Base-by-base conservation (phyloP, 2,329 filamentous ascomycete genomes). In the Pseudopithomyces maydicus region DNA sequence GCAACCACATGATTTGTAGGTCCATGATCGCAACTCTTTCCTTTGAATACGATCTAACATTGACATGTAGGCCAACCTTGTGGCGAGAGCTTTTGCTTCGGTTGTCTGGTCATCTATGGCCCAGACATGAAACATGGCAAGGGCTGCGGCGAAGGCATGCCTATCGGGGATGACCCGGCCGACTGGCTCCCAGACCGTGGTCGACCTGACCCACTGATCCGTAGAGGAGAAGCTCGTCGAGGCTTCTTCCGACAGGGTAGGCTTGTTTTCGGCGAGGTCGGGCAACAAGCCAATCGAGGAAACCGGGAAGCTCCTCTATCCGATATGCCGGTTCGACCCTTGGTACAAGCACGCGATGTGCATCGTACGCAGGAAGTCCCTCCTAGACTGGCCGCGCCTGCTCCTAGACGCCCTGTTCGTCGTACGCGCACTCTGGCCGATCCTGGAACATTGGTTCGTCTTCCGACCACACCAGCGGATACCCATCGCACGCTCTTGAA, bases 1-100 rank as follows among this genome's bases (percentile, higher is more conserved):
- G 68, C 47, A 61, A 68, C 20, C 66, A 70, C 26, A 69, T 71
- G 57, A 55, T 35, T 0, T 72, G 70, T 68, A 62, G 56, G 63
- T 62, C 20, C 0, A 23, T 17, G 6, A 29, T 15, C 23, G 3
- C 10, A 11, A 22, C 10, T 17, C n/a, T 36, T 17, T 6, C 10
- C 33, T 14, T n/a, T 0, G 11, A 11, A 12, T 4, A 17, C 20
- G 12, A 12, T 35, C 45, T 48, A 22, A 48, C 19, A 20, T 2
- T 35, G 14, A 3, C 29, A 14, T 20, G 15, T 32, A 59, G 57
- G 57, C 26, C 17, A 29, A 14, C 17, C 45, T n/a, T 58, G 56
- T 43, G 35, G 39, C 4, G 14, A 19, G 3, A 33, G 55, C 44
- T 58, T 58, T 29, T 58, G 56, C 48, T 58, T 43, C 23, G 17